These are phyloP conservation scores for Discostella pseudostelligera DNA, from an alignment of 108 stramenopile species.

Conservation along the genomic window DNA sequence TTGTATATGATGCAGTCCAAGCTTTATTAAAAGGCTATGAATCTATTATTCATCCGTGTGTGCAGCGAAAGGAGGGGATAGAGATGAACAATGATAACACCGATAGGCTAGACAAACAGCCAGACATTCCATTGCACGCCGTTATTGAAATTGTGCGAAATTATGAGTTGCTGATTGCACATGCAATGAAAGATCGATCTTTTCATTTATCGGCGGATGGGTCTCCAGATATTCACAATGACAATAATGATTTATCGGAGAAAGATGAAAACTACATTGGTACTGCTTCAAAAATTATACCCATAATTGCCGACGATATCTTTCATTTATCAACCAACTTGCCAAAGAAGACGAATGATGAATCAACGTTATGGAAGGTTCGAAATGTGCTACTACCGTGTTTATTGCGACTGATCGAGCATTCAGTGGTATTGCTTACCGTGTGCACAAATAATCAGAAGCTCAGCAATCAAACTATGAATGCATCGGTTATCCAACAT, in stretches of 20 bases:
- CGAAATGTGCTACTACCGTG: constrained; percentile 28
- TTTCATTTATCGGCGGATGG: background rate
- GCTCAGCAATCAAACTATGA: no score
- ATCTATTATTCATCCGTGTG: constrained; percentile 21
- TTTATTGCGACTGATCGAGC: constrained; percentile 24
- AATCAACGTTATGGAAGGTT: constrained; percentile 13
- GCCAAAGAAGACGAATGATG: constrained; percentile 21
- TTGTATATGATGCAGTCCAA: background rate
- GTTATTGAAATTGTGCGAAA: constrained; percentile 11
- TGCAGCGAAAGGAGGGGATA: background rate
- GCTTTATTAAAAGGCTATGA: constrained; percentile 23
- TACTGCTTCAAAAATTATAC: background rate
- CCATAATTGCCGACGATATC: constrained; percentile 15
- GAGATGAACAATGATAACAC: background rate
- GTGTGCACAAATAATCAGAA: background rate
- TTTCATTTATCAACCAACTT: constrained; percentile 11
- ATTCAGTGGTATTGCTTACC: constrained; percentile 9
- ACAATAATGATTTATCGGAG: background rate
- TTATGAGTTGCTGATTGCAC: constrained; percentile 36
- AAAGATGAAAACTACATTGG: background rate
- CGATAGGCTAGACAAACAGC: no score
- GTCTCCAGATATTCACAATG: background rate
- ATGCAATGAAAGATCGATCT: constrained; percentile 8
- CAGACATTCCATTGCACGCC: constrained; percentile 7
- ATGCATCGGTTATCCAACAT: background rate